These are phyloP conservation scores for Fusarium buxicola DNA, from an alignment of 2,329 filamentous ascomycete genomes.

Conservation along the genomic window DNA sequence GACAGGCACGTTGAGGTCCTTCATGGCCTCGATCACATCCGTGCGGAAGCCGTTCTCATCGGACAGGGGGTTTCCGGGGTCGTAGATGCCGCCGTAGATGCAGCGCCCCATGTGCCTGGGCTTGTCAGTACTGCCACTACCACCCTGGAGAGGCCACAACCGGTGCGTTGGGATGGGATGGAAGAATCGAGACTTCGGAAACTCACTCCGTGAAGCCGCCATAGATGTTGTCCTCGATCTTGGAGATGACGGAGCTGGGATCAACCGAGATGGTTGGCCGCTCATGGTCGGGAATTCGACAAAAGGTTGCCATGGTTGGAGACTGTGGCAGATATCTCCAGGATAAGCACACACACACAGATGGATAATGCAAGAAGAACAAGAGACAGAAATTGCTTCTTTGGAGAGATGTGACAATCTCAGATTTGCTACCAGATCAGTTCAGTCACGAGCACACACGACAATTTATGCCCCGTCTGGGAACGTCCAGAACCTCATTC, in stretches of 20 bases:
- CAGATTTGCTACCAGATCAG: too few species aligned
- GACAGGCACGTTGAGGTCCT: constrained; percentile 80
- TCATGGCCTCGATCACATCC: constrained; percentile 80
- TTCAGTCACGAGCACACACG: constrained; percentile 3
- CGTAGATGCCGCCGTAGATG: constrained; percentile 89
- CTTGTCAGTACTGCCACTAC: constrained; percentile 23
- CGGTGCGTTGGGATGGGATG: background rate
- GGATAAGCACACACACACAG: too few species aligned
- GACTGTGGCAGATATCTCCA: background rate
- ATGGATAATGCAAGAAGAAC: too few species aligned
- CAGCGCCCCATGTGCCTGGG: constrained; percentile 86
- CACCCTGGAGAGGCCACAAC: constrained; percentile 17
- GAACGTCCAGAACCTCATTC: too few species aligned
- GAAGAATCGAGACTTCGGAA: background rate
- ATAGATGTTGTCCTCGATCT: constrained; percentile 85
- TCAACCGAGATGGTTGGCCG: constrained; percentile 74
- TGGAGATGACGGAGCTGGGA: constrained; percentile 72
- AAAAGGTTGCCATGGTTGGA: constrained; percentile 77
- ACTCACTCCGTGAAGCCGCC: constrained; percentile 85
- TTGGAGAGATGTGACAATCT: too few species aligned
- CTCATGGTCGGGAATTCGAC: constrained; percentile 70
- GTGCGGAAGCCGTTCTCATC: constrained; percentile 81
- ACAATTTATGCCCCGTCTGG: constrained; percentile 8
- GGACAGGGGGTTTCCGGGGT: constrained; percentile 78
- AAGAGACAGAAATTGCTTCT: background rate